phyloP scores from a whole-genome alignment of 2,329 filamentous ascomycete species.

The Septoria linicola region DNA sequence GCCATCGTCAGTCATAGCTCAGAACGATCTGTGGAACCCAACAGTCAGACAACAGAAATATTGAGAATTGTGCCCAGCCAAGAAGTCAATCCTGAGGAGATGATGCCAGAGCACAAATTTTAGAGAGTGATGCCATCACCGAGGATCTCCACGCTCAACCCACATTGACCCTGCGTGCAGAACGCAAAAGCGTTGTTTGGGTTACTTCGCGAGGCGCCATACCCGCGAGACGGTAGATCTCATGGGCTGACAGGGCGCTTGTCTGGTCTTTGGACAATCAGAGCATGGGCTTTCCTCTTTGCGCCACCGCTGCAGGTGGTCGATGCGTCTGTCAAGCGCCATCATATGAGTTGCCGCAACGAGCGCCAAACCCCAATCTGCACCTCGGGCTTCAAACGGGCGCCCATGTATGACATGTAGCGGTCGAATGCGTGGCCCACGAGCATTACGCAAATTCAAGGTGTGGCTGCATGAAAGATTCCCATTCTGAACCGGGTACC shows the following conservation, averaged over 20 bases:
- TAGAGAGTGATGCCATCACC: constrained; percentile 17
- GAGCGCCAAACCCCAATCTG: constrained; percentile 19
- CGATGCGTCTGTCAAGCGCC: constrained; percentile 20
- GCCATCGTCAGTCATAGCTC: constrained; percentile 6
- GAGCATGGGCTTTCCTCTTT: constrained; percentile 24
- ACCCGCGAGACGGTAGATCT: constrained; percentile 23
- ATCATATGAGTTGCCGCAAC: constrained; percentile 11
- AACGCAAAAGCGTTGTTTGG: constrained; percentile 26
- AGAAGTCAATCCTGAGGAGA: constrained; percentile 18
- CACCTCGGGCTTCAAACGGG: constrained; percentile 14
- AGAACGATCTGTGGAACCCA: constrained; percentile 19
- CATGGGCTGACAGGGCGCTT: constrained; percentile 14
- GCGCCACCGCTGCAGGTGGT: constrained; percentile 28
- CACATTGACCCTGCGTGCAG: constrained; percentile 18
- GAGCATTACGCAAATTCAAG: constrained; percentile 30
- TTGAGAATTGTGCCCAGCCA: constrained; percentile 21
- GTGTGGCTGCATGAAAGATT: constrained; percentile 35
- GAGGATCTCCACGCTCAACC: constrained; percentile 31
- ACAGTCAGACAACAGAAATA: constrained; percentile 6
- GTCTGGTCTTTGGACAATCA: constrained; percentile 15
- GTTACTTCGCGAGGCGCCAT: constrained; percentile 27
- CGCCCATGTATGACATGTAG: constrained; percentile 22
- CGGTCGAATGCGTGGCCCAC: constrained; percentile 21
- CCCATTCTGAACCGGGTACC: constrained; percentile 30
- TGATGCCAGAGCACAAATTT: constrained; percentile 17